These are phyloP conservation scores for Artemisia annua DNA, from an alignment of 129 eudicot genomes.

Conservation along the genomic window DNA sequence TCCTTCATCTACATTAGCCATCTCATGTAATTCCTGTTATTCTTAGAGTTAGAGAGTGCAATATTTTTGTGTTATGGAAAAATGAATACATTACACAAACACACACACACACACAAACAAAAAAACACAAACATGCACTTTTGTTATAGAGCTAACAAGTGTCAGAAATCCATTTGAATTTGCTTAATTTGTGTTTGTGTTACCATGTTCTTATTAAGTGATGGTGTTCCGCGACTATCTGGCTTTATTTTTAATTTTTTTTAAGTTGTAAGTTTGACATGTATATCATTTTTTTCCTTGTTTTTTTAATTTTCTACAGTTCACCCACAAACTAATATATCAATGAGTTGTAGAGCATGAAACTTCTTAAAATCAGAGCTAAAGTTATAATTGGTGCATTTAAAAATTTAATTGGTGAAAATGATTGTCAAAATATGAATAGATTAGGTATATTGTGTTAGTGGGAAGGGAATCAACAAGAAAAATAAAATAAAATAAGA, in stretches of 20 bases:
- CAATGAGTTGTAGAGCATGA: too few relatives aligned
- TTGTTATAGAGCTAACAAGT: constrained; percentile 38
- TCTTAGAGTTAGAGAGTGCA: too few relatives aligned
- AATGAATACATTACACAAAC: constrained; percentile 15
- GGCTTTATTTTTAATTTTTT: constrained; percentile 16
- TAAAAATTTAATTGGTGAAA: too few relatives aligned
- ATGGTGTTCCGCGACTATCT: constrained; percentile 42
- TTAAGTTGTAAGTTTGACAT: not conserved
- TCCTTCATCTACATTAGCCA: constrained; percentile 35
- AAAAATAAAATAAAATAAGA: too few relatives aligned
- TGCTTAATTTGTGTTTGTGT: constrained; percentile 26
- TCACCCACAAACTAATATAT: too few relatives aligned
- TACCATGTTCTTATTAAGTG: constrained; percentile 25
- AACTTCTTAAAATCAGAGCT: too few relatives aligned
- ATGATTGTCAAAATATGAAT: too few relatives aligned
- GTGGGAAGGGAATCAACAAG: too few relatives aligned
- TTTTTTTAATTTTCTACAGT: not conserved
- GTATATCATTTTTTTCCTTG: constrained; percentile 13
- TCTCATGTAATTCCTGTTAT: constrained; percentile 30
- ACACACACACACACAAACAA: too few relatives aligned
- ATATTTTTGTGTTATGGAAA: constrained; percentile 7
- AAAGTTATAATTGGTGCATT: too few relatives aligned
- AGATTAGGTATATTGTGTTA: too few relatives aligned
- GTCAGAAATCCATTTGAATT: constrained; percentile 31
- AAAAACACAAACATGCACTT: not conserved